These are phyloP conservation scores for Leccinellum albellum DNA, from an alignment of 768 basidiomycete genomes.

Conservation along the genomic window DNA sequence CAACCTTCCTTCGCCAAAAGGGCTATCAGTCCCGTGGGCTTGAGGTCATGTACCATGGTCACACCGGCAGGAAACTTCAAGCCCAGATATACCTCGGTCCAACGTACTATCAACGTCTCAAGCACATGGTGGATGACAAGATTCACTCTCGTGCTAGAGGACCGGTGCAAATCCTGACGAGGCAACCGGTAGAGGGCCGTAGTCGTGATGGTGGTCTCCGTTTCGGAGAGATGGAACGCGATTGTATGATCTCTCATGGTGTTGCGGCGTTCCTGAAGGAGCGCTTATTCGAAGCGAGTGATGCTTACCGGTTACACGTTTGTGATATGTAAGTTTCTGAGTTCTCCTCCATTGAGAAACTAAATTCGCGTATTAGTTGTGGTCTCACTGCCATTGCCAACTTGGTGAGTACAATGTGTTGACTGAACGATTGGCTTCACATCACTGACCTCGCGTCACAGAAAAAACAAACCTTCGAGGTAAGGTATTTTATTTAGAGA, in stretches of 20 bases:
- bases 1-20: conserved; percentile 78
- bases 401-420: conserved; percentile 51
- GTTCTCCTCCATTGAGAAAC: neutral
- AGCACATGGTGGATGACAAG: conserved; percentile 99
- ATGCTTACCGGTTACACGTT: conserved; percentile 91
- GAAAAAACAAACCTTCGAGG: conserved; percentile 99
- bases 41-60: conserved; percentile 98
- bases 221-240: conserved; percentile 99
- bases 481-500: conserved; percentile 21
- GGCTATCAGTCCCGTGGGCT: conserved; percentile 97
- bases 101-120: conserved; percentile 97
- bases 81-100: conserved; percentile 98
- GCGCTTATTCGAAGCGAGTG: conserved; percentile 89
- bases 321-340: conserved; percentile 80
- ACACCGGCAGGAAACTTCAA: conserved; percentile 96
- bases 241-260: conserved; percentile 99
- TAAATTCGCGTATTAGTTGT: conserved; percentile 49
- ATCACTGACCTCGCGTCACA: conserved; percentile 22
- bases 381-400: conserved; percentile 97
- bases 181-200: conserved; percentile 98
- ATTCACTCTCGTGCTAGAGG: conserved; percentile 97
- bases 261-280: conserved; percentile 98
- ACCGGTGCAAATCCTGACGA: conserved; percentile 94
- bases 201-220: conserved; percentile 98
- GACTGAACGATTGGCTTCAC: conserved; percentile 2